Evolutionary conservation across 495 filamentous ascomycete genomes (phyloP), one percentile per base, ranked within the genome.

Genomic region (Neurospora sp.): DNA sequence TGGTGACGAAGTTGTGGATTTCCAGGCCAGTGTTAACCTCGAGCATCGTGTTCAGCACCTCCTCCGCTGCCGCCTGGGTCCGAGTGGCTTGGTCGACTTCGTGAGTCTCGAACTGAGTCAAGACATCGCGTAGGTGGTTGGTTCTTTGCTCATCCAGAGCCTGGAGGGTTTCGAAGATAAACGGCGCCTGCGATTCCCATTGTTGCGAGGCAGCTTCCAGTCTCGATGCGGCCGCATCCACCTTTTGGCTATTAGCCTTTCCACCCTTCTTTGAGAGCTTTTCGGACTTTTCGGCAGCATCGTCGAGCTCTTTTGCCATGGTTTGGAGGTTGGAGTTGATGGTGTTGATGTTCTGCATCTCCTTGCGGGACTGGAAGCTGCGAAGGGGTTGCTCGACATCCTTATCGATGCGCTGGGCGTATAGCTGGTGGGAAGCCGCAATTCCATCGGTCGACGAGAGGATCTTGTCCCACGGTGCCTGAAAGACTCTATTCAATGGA

Each of bases 151-250:
- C 96, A 74, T 99, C 96, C 20, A 94, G 84, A 8, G 93, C 90
- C 81, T 99, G 96, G 20, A 99, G 89, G 73, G 92, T 93, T 81
- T 98, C 96, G 79, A 96, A 98, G 72, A 98, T 91, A 82, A 92
- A 98, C 8, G 96, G 96, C 41, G 96, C 93, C 79, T 97, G 93
- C 10, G 96, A 96, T 41, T 97, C 92, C 96, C 96, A 99, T 80
- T 97, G 92, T 74, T 90, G 88, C 69, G 83, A 89, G 5, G 94
- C 92, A 76, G 88, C 90, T 70, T 97, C 92, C 16, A 96, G 87
- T 62, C 92, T 89, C 14, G 90, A 83, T 0, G 90, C 84, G 5
- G 95, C 96, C 70, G 86, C 86, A 10, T 95, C 92, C 46, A 97
- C 88, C 81, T 93, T 97, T 44, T 90, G 89, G n/a, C 90, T 82